Evolutionary conservation across 139 green algal species (phyloP).

Genomic region (Desmodesmus armatus): DNA sequence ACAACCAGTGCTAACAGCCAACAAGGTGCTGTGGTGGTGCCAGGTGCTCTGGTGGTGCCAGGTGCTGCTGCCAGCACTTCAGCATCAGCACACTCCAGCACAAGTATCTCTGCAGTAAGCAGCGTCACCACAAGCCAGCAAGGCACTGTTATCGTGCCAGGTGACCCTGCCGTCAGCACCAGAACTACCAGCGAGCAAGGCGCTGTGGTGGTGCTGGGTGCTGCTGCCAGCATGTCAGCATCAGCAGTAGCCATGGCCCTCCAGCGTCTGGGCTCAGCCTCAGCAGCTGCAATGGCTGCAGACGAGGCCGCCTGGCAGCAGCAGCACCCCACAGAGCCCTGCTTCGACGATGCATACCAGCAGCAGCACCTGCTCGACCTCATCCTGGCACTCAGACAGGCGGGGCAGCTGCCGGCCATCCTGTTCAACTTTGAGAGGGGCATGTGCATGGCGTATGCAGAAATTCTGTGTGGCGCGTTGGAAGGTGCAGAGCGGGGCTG

Average conservation of each 20-base stretch:
- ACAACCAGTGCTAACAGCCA: not conserved
- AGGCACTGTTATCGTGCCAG: no score
- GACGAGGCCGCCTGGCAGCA: slow-evolving; percentile 1
- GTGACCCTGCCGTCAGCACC: no score
- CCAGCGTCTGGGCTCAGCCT: not conserved
- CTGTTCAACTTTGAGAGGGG: slow-evolving; percentile 55
- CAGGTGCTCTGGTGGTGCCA: not conserved
- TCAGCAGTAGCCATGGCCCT: not conserved
- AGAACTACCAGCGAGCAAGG: no score
- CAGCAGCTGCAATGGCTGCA: slow-evolving; percentile 1
- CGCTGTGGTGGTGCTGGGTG: no score
- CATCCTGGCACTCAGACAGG: slow-evolving; percentile 30
- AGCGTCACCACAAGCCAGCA: not conserved
- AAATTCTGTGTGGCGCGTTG: slow-evolving; percentile 34
- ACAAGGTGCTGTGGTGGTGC: not conserved
- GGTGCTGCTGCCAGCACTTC: not conserved
- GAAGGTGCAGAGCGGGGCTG: slow-evolving; percentile 24
- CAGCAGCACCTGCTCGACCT: slow-evolving; percentile 45
- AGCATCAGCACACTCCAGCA: no score
- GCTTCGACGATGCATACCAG: slow-evolving; percentile 24
- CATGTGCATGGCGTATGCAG: slow-evolving; percentile 28
- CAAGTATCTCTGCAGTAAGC: not conserved
- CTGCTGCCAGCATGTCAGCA: not conserved
- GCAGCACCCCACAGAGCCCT: slow-evolving; percentile 11
- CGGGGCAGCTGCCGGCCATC: slow-evolving; percentile 53